A percentile compares a stretch with the other conserved stretches of the same genome.
Conservation (phyloP, 352 stramenopile genomes). For the Phytophthora chlamydospora region DNA sequence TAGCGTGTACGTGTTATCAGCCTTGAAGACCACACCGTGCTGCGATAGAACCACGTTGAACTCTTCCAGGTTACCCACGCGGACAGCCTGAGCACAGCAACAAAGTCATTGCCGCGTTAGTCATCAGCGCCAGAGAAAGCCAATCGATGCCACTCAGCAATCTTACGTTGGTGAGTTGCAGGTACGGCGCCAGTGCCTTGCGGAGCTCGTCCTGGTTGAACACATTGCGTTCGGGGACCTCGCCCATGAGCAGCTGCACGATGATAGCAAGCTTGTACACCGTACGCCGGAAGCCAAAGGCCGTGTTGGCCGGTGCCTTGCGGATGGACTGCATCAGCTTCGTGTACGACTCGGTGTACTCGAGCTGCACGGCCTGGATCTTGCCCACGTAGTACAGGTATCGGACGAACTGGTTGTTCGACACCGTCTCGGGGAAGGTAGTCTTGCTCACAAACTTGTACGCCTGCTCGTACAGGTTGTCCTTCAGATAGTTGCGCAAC, state of each 20-base stretch:
- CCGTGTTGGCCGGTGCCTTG: slow-evolving; percentile 97
- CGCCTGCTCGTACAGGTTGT: slow-evolving; percentile 92
- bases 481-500: slow-evolving; percentile 89
- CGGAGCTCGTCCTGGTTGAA: slow-evolving; percentile 93
- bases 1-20: slow-evolving; percentile 96
- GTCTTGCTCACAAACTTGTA: slow-evolving; percentile 94
- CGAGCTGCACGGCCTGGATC: slow-evolving; percentile 96
- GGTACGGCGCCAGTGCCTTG: slow-evolving; percentile 92
- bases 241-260: slow-evolving; percentile 98
- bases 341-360: slow-evolving; percentile 97
- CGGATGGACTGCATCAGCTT: slow-evolving; percentile 97
- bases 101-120: slow-evolving; percentile 6
- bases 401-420: slow-evolving; percentile 99
- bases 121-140: neutral
- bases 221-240: slow-evolving; percentile 95
- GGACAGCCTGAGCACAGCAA: slow-evolving; percentile 86
- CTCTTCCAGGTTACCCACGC: slow-evolving; percentile 94
- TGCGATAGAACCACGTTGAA: slow-evolving; percentile 93
- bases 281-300: slow-evolving; percentile 95
- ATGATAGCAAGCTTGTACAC: slow-evolving; percentile 97
- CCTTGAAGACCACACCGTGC: slow-evolving; percentile 87
- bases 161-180: slow-evolving; percentile 94
- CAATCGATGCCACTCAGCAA: neutral
- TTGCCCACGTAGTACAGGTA: slow-evolving; percentile 98
- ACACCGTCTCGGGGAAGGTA: slow-evolving; percentile 89